Conservation (phyloP, 2,329 filamentous ascomycete genomes). For the Apiospora hydei region DNA sequence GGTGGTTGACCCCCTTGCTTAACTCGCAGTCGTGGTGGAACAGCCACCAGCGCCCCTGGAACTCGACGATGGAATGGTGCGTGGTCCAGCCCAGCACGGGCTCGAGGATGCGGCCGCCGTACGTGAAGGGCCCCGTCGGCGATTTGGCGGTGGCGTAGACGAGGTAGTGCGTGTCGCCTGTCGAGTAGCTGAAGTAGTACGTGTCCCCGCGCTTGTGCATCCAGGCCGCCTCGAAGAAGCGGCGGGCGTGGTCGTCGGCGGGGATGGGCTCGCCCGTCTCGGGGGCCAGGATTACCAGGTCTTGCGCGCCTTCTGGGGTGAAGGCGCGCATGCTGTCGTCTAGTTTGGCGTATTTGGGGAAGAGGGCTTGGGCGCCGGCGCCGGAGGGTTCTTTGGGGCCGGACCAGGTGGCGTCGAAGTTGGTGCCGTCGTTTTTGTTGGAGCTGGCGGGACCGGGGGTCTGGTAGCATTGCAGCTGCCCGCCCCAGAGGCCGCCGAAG, state of each 20-base stretch:
- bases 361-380: slow-evolving; percentile 62
- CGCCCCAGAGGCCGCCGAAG: slow-evolving; percentile 83
- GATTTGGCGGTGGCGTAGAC: slow-evolving; percentile 71
- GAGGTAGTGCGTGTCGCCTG: slow-evolving; percentile 78
- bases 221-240: slow-evolving; percentile 86
- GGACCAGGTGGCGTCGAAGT: slow-evolving; percentile 62
- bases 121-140: slow-evolving; percentile 76
- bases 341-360: slow-evolving; percentile 71
- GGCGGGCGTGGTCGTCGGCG: slow-evolving; percentile 73
- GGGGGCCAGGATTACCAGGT: slow-evolving; percentile 69
- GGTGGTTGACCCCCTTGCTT: slow-evolving; percentile 72
- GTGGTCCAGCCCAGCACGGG: slow-evolving; percentile 84
- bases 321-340: slow-evolving; percentile 72
- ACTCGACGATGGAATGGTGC: slow-evolving; percentile 81
- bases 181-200: slow-evolving; percentile 82
- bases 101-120: slow-evolving; percentile 74
- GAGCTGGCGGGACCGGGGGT: slow-evolving; percentile 48
- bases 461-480: slow-evolving; percentile 80
- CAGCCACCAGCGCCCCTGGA: slow-evolving; percentile 73
- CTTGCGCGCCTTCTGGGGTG: slow-evolving; percentile 55
- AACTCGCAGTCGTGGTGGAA: slow-evolving; percentile 80
- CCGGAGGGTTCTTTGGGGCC: slow-evolving; percentile 67
- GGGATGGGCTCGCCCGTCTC: slow-evolving; percentile 65
- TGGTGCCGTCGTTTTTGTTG: background rate
- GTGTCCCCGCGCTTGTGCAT: slow-evolving; percentile 73